Percentiles rank a stretch among this genome's conserved stretches.
These are phyloP conservation scores for Paecilomyces sp. DNA, from an alignment of 2,329 filamentous ascomycete genomes.

Conservation along the genomic window DNA sequence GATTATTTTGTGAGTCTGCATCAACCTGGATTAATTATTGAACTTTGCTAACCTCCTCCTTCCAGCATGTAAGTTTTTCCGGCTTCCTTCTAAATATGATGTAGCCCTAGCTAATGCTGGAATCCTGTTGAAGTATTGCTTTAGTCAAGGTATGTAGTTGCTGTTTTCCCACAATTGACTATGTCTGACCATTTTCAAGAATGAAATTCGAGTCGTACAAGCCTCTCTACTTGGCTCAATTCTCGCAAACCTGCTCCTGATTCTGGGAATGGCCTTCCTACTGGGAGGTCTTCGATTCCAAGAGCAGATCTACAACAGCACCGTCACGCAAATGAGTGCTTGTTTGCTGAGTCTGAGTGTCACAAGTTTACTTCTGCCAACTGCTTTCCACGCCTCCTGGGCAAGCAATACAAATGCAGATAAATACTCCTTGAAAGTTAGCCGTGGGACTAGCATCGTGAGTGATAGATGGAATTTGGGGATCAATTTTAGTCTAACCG, in stretches of 20 bases:
- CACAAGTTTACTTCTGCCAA: constrained; percentile 80
- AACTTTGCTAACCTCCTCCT: constrained; percentile 6
- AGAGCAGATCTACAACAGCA: constrained; percentile 95
- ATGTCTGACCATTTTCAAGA: constrained; percentile 29
- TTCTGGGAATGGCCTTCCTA: constrained; percentile 86
- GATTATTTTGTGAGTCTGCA: constrained; percentile 59
- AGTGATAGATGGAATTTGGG: constrained; percentile 21
- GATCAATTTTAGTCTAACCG: background rate
- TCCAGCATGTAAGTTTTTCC: constrained; percentile 47
- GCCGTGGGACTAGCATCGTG: constrained; percentile 80
- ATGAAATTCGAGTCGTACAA: constrained; percentile 86
- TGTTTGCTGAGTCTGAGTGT: constrained; percentile 86
- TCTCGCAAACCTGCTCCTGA: constrained; percentile 77
- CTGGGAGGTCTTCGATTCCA: constrained; percentile 77
- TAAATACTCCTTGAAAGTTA: constrained; percentile 69
- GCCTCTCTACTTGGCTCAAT: constrained; percentile 86
- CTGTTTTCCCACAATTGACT: background rate
- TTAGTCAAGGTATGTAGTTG: constrained; percentile 53
- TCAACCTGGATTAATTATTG: constrained; percentile 1
- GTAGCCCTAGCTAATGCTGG: background rate
- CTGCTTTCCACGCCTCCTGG: constrained; percentile 89
- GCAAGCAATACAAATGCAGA: constrained; percentile 56
- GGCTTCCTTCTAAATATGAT: background rate
- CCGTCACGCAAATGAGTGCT: constrained; percentile 92
- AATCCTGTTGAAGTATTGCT: constrained; percentile 54